These are phyloP conservation scores for Violaceomyces palustris DNA, from an alignment of 1,284 basidiomycete species.

Conservation along the genomic window DNA sequence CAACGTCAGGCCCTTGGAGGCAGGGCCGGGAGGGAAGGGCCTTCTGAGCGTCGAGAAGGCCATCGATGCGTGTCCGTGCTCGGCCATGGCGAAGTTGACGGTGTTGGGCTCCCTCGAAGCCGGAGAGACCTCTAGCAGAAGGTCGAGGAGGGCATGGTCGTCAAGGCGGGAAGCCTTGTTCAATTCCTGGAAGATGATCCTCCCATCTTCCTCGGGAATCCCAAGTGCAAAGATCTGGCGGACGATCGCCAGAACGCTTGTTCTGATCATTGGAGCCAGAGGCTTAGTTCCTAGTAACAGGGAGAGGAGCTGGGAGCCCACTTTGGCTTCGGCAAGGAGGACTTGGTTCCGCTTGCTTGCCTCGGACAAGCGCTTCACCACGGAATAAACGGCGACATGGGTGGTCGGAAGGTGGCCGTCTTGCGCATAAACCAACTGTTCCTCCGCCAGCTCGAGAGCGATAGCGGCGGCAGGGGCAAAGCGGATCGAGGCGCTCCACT, in stretches of 20 bases:
- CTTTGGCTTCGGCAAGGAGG: not conserved
- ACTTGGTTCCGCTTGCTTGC: constrained; percentile 3
- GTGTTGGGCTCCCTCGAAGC: constrained; percentile 25
- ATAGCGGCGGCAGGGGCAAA: not conserved
- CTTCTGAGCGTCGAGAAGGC: constrained; percentile 30
- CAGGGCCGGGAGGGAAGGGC: constrained; percentile 30
- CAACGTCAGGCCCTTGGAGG: constrained; percentile 34
- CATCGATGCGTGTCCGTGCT: constrained; percentile 26
- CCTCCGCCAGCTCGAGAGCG: not conserved
- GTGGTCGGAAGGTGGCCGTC: not conserved
- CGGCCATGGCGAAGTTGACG: constrained; percentile 21
- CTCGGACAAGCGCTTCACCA: constrained; percentile 1
- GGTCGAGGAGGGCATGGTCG: constrained; percentile 11
- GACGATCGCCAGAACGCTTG: not conserved
- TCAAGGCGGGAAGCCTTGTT: not conserved
- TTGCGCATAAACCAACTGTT: not conserved
- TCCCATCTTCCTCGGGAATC: constrained; percentile 22
- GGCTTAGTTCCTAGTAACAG: not conserved
- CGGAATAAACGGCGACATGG: too few species aligned
- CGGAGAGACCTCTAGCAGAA: constrained; percentile 23
- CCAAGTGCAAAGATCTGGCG: constrained; percentile 8
- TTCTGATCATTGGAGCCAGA: not conserved
- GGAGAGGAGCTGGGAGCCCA: not conserved
- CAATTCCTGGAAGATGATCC: constrained; percentile 13
- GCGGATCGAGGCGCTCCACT: constrained; percentile 2